A percentile compares a stretch with the other conserved stretches of the same genome.
Conservation (phyloP, 1,284 basidiomycete genomes). For the Puccinia polysora region DNA sequence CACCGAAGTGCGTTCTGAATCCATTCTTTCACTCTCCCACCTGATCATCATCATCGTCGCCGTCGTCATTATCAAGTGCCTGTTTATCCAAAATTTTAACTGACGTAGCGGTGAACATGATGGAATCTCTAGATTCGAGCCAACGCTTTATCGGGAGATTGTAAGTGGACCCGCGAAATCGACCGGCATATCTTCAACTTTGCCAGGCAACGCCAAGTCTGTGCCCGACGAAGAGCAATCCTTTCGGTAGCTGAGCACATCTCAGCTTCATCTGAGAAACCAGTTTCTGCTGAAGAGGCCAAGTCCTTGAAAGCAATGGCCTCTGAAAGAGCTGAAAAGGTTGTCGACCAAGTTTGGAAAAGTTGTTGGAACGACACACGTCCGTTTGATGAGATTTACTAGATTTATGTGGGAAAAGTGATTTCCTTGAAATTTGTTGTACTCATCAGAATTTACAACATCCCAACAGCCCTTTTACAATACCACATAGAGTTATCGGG, state of each 20-base stretch:
- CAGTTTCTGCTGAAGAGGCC: neutral
- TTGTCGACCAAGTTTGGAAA: slow-evolving; percentile 39
- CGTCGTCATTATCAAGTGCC: neutral
- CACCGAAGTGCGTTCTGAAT: slow-evolving; percentile 16
- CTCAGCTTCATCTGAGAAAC: neutral
- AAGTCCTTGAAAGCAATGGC: neutral
- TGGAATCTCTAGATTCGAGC: slow-evolving; percentile 22
- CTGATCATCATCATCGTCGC: no score
- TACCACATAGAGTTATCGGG: neutral
- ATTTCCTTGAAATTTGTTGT: no score
- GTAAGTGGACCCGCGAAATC: slow-evolving; percentile 38
- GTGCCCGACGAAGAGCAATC: slow-evolving; percentile 36
- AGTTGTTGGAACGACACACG: slow-evolving; percentile 43
- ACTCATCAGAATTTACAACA: no score
- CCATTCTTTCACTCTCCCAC: neutral
- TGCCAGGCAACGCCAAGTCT: slow-evolving; percentile 38
- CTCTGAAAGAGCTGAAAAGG: slow-evolving; percentile 15
- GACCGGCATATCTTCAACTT: slow-evolving; percentile 38
- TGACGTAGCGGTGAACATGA: neutral
- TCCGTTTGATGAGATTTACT: slow-evolving; percentile 43
- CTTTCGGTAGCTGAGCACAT: slow-evolving; percentile 29
- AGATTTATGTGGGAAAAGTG: no score
- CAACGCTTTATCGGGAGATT: slow-evolving; percentile 42
- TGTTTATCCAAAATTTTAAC: neutral
- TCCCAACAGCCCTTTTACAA: no score